These are phyloP conservation scores for Silene conica DNA, from an alignment of 148 eudicot species.

Conservation along the genomic window DNA sequence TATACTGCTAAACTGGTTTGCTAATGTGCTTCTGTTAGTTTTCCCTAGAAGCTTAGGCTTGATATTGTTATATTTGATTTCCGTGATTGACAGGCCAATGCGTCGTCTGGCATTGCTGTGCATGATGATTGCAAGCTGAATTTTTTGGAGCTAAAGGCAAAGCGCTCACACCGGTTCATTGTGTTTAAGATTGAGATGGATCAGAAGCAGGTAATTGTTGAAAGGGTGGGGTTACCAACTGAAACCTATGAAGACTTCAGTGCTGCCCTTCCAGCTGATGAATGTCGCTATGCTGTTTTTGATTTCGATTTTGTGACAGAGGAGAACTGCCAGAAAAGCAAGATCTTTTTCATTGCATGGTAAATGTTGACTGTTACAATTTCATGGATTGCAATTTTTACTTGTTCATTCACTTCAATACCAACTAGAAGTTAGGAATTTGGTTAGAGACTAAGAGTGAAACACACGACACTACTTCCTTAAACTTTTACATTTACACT, in stretches of 20 bases:
- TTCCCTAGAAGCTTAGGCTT: not conserved
- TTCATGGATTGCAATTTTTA: no score
- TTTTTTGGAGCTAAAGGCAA: conserved; percentile 78
- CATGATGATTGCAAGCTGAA: conserved; percentile 88
- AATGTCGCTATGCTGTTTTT: no score
- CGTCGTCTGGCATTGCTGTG: conserved; percentile 88
- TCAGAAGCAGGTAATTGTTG: no score
- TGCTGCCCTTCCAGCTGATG: no score
- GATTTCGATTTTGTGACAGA: conserved; percentile 36
- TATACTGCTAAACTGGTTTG: not conserved
- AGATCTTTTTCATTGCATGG: conserved; percentile 36
- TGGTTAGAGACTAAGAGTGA: no score
- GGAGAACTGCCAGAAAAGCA: conserved; percentile 83
- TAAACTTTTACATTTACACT: no score
- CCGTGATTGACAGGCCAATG: conserved; percentile 55
- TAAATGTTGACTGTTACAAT: no score
- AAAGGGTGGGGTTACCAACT: no score
- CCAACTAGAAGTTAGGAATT: no score
- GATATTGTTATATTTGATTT: not conserved
- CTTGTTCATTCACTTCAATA: no score
- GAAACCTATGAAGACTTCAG: no score
- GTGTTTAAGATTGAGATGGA: conserved; percentile 34
- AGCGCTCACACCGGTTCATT: conserved; percentile 67
- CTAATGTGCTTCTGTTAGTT: not conserved
- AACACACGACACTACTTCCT: no score